A percentile compares a stretch with the other conserved stretches of the same genome.
These are phyloP conservation scores for Stenogyne calaminthoides DNA, from an alignment of 305 asterid genomes.

Conservation along the genomic window DNA sequence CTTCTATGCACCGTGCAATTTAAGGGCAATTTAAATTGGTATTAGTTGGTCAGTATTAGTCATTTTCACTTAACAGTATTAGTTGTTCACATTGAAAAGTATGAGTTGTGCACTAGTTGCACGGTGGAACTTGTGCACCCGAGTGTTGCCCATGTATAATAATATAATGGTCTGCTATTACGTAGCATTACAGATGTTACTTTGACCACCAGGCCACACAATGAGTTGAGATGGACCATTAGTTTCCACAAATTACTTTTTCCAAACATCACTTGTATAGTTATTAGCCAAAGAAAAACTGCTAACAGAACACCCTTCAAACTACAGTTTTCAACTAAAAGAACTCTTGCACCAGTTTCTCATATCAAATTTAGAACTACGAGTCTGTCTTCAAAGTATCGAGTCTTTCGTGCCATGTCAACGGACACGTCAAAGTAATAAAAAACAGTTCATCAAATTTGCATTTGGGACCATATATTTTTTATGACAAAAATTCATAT, in stretches of 20 bases:
- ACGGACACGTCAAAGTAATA: constrained; percentile 1
- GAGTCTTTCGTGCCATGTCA: not conserved
- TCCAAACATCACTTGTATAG: not conserved
- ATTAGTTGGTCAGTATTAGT: too few species aligned
- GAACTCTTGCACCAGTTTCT: constrained; percentile 9
- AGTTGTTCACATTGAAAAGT: too few species aligned
- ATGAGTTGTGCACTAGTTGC: too few species aligned
- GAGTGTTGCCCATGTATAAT: too few species aligned
- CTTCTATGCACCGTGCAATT: too few species aligned
- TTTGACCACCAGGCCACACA: not conserved
- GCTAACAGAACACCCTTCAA: not conserved
- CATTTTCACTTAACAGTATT: too few species aligned
- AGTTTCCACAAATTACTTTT: not conserved
- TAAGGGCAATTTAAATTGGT: too few species aligned
- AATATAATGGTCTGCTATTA: not conserved
- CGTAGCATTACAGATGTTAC: not conserved
- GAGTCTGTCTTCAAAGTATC: not conserved
- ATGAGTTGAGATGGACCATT: not conserved
- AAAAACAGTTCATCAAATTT: not conserved
- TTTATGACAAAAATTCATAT: too few species aligned
- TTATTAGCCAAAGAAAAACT: constrained; percentile 4
- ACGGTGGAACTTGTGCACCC: too few species aligned
- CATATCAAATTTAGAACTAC: not conserved
- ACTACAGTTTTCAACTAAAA: constrained; percentile 11
- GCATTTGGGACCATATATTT: constrained; percentile 3